phyloP scores from a whole-genome alignment of 106 monocot species.

The Gastrodia elata region DNA sequence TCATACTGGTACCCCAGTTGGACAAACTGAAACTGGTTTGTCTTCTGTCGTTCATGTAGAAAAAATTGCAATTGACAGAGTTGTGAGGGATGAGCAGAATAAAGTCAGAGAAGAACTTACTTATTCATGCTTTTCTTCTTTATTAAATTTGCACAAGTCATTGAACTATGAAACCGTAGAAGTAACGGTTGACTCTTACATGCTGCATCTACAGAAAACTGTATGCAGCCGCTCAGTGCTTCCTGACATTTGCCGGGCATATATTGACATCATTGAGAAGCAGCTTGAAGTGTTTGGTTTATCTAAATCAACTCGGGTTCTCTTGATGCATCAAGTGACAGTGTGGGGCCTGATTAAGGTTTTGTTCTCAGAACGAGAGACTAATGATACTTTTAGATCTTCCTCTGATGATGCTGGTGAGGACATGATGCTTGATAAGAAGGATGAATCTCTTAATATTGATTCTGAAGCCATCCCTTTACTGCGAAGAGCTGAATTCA shows the following conservation, averaged over 20 bases:
- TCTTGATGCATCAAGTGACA: constrained; percentile 79
- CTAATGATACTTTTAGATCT: constrained; percentile 20
- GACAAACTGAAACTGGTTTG: constrained; percentile 30
- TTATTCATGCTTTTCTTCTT: constrained; percentile 65
- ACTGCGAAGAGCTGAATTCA: constrained; percentile 83
- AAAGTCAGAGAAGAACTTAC: constrained; percentile 62
- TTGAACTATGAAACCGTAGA: constrained; percentile 50
- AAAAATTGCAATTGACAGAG: constrained; percentile 58
- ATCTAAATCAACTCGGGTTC: constrained; percentile 51
- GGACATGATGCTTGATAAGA: constrained; percentile 78
- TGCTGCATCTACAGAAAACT: constrained; percentile 65
- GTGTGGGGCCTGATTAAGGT: constrained; percentile 91
- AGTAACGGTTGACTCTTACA: constrained; percentile 25
- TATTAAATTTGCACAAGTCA: constrained; percentile 64
- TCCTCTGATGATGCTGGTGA: constrained; percentile 34
- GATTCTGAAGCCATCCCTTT: constrained; percentile 63
- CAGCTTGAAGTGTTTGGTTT: constrained; percentile 61
- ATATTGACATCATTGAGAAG: constrained; percentile 69
- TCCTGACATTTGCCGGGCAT: constrained; percentile 60
- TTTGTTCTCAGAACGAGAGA: constrained; percentile 64
- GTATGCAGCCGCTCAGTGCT: constrained; percentile 41
- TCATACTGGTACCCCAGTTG: constrained; percentile 68
- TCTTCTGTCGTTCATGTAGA: constrained; percentile 78
- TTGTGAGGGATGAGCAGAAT: constrained; percentile 65
- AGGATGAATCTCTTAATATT: constrained; percentile 37